A percentile compares a stretch with the other conserved stretches of the same genome.
These are phyloP conservation scores for Elsinoe arachidis DNA, from an alignment of 2,329 filamentous ascomycete genomes.

Conservation along the genomic window DNA sequence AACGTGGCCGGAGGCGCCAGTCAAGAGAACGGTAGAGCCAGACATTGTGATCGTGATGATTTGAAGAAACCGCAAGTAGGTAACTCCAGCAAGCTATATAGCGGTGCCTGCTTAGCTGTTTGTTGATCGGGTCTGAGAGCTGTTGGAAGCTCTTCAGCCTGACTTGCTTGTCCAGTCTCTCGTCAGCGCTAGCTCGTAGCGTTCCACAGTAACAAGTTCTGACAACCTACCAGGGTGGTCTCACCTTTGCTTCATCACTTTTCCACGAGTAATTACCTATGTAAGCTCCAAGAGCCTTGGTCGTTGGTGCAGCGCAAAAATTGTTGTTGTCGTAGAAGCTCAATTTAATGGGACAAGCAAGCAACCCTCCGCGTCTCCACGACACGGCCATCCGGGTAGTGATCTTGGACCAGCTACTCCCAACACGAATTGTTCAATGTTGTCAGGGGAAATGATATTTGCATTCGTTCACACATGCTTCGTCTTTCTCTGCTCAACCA, in stretches of 20 bases:
- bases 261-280: no score
- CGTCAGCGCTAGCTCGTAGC: neutral
- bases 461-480: neutral
- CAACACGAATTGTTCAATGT: neutral
- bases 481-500: constrained; percentile 41
- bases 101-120: neutral
- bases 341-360: no score
- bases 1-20: constrained; percentile 33
- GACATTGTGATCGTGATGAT: constrained; percentile 5
- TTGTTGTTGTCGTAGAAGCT: no score
- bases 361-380: no score
- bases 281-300: no score
- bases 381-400: no score
- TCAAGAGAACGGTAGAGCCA: constrained; percentile 25
- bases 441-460: no score
- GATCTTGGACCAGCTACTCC: no score
- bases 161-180: neutral
- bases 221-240: no score
- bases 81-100: neutral
- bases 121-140: neutral
- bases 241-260: no score
- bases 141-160: neutral
- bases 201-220: neutral
- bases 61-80: neutral
- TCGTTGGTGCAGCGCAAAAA: no score